Evolutionary conservation across 352 stramenopile genomes (phyloP).

Genomic region (Phytophthora europaea): DNA sequence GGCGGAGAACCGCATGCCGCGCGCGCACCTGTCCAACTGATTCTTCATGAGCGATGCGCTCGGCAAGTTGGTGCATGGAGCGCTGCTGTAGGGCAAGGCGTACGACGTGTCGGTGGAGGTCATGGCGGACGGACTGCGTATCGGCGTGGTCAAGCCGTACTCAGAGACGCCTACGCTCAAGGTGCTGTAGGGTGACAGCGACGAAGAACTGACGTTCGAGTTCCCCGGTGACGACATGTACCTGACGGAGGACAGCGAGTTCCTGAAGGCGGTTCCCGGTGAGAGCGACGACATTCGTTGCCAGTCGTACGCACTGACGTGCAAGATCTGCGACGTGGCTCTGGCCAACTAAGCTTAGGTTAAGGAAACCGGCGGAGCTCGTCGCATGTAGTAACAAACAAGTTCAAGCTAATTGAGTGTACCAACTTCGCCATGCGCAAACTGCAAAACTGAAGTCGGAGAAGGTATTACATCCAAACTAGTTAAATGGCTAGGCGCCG

Average conservation of each 20-base stretch:
- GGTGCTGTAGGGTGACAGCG: constrained; percentile 38
- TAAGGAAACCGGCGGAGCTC: too few species aligned
- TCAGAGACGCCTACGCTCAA: constrained; percentile 48
- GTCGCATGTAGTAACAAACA: too few species aligned
- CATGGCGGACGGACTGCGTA: constrained; percentile 48
- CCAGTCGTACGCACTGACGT: constrained; percentile 51
- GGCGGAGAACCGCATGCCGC: constrained; percentile 43
- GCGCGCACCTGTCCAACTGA: constrained; percentile 47
- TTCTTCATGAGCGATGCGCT: constrained; percentile 46
- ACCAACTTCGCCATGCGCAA: too few species aligned
- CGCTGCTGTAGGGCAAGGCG: constrained; percentile 41
- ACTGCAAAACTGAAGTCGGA: too few species aligned
- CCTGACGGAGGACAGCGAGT: constrained; percentile 50
- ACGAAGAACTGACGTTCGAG: constrained; percentile 41
- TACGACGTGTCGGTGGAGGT: constrained; percentile 50
- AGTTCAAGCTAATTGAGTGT: too few species aligned
- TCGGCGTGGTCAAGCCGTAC: constrained; percentile 48
- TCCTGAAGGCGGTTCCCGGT: constrained; percentile 41
- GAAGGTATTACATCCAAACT: too few species aligned
- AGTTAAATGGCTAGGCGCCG: neutral
- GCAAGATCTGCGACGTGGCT: too few species aligned
- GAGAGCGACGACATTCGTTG: constrained; percentile 38
- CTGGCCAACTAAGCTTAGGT: too few species aligned
- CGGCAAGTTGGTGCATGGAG: constrained; percentile 44
- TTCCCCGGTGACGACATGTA: constrained; percentile 56